Conservation (phyloP, 1,139 yeast species). For the Wickerhamomyces sp. region DNA sequence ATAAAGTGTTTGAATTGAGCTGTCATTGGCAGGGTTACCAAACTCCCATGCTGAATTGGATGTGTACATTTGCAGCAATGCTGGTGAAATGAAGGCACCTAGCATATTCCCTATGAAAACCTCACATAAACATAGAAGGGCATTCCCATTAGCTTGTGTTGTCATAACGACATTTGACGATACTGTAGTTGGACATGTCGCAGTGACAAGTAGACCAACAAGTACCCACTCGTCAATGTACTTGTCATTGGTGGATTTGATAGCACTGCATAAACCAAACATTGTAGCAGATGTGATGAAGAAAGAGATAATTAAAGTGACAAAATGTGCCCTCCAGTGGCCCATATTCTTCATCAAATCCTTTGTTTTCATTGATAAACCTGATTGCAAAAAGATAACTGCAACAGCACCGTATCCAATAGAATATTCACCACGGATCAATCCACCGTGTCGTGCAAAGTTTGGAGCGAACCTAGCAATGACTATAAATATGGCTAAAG, state of each 20-base stretch:
- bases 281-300: constrained; percentile 71
- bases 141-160: constrained; percentile 77
- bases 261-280: constrained; percentile 69
- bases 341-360: constrained; percentile 55
- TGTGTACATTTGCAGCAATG: constrained; percentile 66
- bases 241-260: constrained; percentile 51
- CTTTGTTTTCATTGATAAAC: constrained; percentile 67
- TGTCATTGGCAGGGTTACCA: constrained; percentile 74
- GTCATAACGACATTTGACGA: constrained; percentile 92
- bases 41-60: constrained; percentile 55
- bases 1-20: constrained; percentile 55
- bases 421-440: constrained; percentile 66
- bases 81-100: constrained; percentile 88
- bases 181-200: constrained; percentile 88
- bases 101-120: constrained; percentile 79
- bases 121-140: constrained; percentile 71
- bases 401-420: constrained; percentile 89
- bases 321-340: constrained; percentile 80
- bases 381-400: constrained; percentile 73
- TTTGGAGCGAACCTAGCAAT: constrained; percentile 76
- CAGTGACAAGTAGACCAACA: constrained; percentile 76
- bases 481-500: constrained; percentile 66
- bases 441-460: constrained; percentile 80
- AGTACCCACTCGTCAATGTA: constrained; percentile 69
- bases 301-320: constrained; percentile 65